Evolutionary conservation across 2,329 filamentous ascomycete genomes (phyloP), one percentile per base, ranked within the genome.

Genomic region (Paecilomyces dactylethromorphus): DNA sequence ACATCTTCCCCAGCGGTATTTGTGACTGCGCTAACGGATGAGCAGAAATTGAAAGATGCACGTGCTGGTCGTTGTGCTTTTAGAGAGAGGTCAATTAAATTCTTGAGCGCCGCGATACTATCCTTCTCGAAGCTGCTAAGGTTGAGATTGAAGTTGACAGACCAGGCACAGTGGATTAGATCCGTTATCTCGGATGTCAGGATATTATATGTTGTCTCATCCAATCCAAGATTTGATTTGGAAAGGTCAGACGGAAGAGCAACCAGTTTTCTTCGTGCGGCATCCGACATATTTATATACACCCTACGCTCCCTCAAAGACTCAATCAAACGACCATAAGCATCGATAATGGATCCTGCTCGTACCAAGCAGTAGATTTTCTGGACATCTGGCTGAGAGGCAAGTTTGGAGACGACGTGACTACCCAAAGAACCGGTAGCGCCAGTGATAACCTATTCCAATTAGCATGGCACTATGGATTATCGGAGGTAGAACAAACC

Each of bases 391-490:
- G 63, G 3, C 15, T 69, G 61, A 2, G 69, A 64, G 1, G 71
- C 64, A 2, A 86, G 72, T 22, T 78, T 68, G 31, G 78, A 67
- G 1, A 85, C 76, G 1, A 87, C 74, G 63, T 87, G 85, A 0
- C 83, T 78, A 1, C 87, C 87, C 0, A 89, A 76, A 1, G 85
- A 86, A 0, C 87, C 87, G 0, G 87, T 89, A 0, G 82, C 81
- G 1, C 87, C 87, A 0, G 87, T 89, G 3, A 89, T 69, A 1
- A 86, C 70, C 68, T 62, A 63, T 56, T 64, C 60, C 24, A 58
- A 57, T 22, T 59, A 53, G 31, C 61, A 57, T 12, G 58, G 51
- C 18, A 55, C 61, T n/a, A n/a, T n/a, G n/a, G n/a, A n/a, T 32
- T 53, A 21, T 33, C 21, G 50, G 35, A 45, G 32, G 15, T 29